A percentile compares a stretch with the other conserved stretches of the same genome.
Conservation (phyloP, 805 yeast genomes). For the Diddensiella santjacobensis region DNA sequence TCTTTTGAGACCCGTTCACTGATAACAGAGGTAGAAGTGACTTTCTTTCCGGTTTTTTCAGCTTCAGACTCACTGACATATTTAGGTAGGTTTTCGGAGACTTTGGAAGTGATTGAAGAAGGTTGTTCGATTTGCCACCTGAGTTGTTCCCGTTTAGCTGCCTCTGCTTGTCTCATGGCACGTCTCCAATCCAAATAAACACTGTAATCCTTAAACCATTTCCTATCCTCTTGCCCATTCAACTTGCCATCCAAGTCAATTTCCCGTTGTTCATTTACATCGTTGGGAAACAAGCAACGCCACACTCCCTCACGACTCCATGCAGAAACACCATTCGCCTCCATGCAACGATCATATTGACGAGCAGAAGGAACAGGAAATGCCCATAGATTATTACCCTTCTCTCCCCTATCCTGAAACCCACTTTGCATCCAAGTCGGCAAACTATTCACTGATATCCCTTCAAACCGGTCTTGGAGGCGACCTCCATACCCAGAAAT, state of each 20-base stretch:
- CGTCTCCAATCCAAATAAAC: conserved; percentile 65
- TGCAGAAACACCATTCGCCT: conserved; percentile 61
- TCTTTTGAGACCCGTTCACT: conserved; percentile 28
- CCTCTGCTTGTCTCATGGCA: conserved; percentile 37
- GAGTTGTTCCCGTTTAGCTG: conserved; percentile 9
- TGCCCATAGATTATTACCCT: conserved; percentile 35
- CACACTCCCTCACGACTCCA: conserved; percentile 88
- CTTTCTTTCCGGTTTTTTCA: conserved; percentile 30
- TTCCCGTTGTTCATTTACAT: conserved; percentile 13
- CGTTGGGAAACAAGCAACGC: conserved; percentile 81
- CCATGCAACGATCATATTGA: conserved; percentile 60
- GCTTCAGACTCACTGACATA: conserved; percentile 26
- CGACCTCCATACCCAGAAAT: conserved; percentile 5
- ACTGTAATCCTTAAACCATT: conserved; percentile 60
- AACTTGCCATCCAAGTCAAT: conserved; percentile 1
- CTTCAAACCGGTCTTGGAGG: conserved; percentile 9
- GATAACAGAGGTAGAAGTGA: conserved; percentile 23
- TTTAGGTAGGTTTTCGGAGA: conserved; percentile 1
- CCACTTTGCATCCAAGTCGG: conserved; percentile 7
- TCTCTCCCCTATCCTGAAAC: conserved; percentile 9
- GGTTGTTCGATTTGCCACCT: conserved; percentile 6
- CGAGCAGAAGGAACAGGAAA: conserved; percentile 55
- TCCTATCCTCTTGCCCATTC: conserved; percentile 25
- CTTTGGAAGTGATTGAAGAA: not conserved
- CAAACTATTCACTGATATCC: not conserved